These are phyloP conservation scores for Dothiorella sarmentorum DNA, from an alignment of 2,329 filamentous ascomycete genomes.

Conservation along the genomic window DNA sequence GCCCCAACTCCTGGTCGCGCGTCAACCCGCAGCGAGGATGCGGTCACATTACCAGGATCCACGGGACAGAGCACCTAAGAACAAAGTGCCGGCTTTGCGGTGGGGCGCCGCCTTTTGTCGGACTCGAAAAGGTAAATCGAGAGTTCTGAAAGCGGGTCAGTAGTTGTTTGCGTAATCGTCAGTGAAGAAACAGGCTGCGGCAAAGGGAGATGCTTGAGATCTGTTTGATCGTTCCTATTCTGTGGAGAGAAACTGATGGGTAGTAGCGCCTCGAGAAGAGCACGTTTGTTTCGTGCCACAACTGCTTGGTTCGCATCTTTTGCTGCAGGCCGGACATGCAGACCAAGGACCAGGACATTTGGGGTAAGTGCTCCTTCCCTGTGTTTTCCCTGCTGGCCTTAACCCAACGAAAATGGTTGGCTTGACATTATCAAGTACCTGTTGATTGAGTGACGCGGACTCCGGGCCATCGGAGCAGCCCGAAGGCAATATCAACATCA, in stretches of 20 bases:
- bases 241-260: not conserved
- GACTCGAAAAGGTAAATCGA: not conserved
- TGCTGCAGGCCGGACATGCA: too few relatives aligned
- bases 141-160: too few relatives aligned
- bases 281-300: not conserved
- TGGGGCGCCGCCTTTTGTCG: not conserved
- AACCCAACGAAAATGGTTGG: not conserved
- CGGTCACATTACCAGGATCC: not conserved
- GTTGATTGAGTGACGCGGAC: not conserved
- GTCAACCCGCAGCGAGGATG: not conserved
- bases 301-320: not conserved
- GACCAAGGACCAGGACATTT: not conserved
- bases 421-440: not conserved
- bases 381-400: too few relatives aligned
- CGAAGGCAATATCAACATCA: too few relatives aligned
- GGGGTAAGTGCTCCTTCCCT: too few relatives aligned
- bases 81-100: not conserved
- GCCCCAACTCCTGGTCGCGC: not conserved
- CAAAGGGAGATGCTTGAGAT: too few relatives aligned
- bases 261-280: not conserved
- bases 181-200: too few relatives aligned
- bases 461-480: too few relatives aligned
- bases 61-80: not conserved
- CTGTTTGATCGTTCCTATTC: too few relatives aligned
- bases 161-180: too few relatives aligned